Percentiles rank a stretch among this genome's conserved stretches.
phyloP scores from a whole-genome alignment of 345 rosid genomes.

The Bruguiera gymnorhiza region DNA sequence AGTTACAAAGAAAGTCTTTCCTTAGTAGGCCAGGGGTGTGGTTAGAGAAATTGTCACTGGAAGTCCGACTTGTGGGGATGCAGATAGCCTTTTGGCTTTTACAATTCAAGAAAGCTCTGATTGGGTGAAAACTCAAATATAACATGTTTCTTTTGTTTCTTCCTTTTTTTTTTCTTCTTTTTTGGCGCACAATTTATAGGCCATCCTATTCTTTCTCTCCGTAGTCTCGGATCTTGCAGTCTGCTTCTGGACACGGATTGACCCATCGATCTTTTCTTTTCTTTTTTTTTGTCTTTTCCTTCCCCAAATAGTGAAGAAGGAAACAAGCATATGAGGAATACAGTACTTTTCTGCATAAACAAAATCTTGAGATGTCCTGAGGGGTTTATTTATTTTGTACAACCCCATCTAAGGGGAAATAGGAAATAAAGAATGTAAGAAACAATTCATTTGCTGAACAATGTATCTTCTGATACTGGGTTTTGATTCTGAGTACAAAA shows the following conservation, averaged over 20 bases:
- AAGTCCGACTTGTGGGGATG: conserved; percentile 64
- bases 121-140: conserved; percentile 21
- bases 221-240: conserved; percentile 12
- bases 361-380: background rate
- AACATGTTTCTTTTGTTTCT: background rate
- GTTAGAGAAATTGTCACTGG: conserved; percentile 61
- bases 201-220: conserved; percentile 25
- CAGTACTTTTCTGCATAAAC: background rate
- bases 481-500: background rate
- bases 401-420: background rate
- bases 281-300: background rate
- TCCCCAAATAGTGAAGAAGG: background rate
- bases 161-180: too few species aligned
- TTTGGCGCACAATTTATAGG: background rate
- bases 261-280: conserved; percentile 13
- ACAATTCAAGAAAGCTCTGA: conserved; percentile 52
- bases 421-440: background rate
- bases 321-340: background rate
- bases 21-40: conserved; percentile 41
- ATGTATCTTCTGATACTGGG: background rate
- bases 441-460: background rate
- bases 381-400: background rate
- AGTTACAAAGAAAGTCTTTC: conserved; percentile 53
- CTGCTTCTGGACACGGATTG: conserved; percentile 14
- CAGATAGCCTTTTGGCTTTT: conserved; percentile 66